phyloP scores from a whole-genome alignment of 2,329 filamentous ascomycete genomes.

The Colletotrichum tanaceti region DNA sequence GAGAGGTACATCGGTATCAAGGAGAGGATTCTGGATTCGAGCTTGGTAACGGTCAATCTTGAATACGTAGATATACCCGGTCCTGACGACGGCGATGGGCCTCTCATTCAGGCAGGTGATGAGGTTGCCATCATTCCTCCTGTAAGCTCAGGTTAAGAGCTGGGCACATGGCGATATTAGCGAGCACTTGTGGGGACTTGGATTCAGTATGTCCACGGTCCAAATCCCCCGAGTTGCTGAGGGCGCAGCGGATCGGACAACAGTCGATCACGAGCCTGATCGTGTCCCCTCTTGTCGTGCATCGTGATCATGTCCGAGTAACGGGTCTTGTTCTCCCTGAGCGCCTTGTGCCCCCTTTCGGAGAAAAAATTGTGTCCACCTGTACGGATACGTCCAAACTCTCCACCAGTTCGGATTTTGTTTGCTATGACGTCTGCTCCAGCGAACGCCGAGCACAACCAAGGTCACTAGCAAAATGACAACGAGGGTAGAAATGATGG shows the following conservation, averaged over 20 bases:
- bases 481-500: slow-evolving; percentile 49
- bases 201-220: slow-evolving; percentile 18
- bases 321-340: slow-evolving; percentile 40
- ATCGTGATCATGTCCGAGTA: slow-evolving; percentile 38
- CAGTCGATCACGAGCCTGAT: neutral
- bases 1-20: slow-evolving; percentile 76
- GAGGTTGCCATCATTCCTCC: slow-evolving; percentile 91
- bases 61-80: slow-evolving; percentile 79
- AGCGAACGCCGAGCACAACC: slow-evolving; percentile 33
- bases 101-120: slow-evolving; percentile 76
- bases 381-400: slow-evolving; percentile 39
- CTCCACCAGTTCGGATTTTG: slow-evolving; percentile 42
- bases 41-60: slow-evolving; percentile 82
- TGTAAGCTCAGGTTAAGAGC: slow-evolving; percentile 80
- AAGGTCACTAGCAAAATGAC: slow-evolving; percentile 44
- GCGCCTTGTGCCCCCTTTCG: neutral
- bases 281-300: neutral
- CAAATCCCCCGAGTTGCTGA: slow-evolving; percentile 9
- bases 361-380: slow-evolving; percentile 9
- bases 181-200: slow-evolving; percentile 28
- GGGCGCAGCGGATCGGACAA: neutral
- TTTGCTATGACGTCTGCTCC: slow-evolving; percentile 32
- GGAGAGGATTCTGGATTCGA: slow-evolving; percentile 75
- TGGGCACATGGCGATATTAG: neutral
- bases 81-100: slow-evolving; percentile 50